Percentiles rank a stretch among this genome's conserved stretches.
These are phyloP conservation scores for Blastobotrys ciferrii DNA, from an alignment of 1,139 yeast species.

Conservation along the genomic window DNA sequence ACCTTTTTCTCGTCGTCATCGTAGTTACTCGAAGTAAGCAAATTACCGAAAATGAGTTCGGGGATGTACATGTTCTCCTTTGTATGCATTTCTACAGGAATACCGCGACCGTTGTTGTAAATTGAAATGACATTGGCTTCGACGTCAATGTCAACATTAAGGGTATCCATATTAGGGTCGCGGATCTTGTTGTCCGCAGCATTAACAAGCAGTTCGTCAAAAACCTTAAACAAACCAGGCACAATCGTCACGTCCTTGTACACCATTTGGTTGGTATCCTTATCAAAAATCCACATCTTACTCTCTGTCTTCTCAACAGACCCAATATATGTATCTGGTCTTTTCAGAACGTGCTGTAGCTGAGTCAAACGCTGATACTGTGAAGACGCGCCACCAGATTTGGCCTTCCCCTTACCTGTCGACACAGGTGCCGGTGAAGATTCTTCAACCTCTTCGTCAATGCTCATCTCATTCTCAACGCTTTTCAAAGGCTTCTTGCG, in stretches of 20 bases:
- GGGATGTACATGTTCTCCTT: conserved; percentile 94
- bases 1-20: conserved; percentile 95
- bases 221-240: conserved; percentile 94
- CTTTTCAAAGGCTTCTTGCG: conserved; percentile 15
- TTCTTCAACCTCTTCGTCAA: conserved; percentile 1
- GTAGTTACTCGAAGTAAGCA: conserved; percentile 91
- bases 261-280: conserved; percentile 66
- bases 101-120: conserved; percentile 92
- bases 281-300: conserved; percentile 84
- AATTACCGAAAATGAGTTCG: conserved; percentile 92
- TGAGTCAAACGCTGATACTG: conserved; percentile 93
- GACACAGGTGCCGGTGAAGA: conserved; percentile 5
- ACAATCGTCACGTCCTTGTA: conserved; percentile 67
- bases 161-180: conserved; percentile 83
- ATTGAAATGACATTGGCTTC: conserved; percentile 76
- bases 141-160: conserved; percentile 75
- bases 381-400: conserved; percentile 55
- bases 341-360: conserved; percentile 89
- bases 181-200: conserved; percentile 98
- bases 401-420: conserved; percentile 6
- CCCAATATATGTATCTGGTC: conserved; percentile 98
- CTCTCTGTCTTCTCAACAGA: conserved; percentile 81
- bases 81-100: conserved; percentile 89
- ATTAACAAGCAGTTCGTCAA: conserved; percentile 94
- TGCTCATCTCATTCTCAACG: conserved; percentile 7